phyloP scores from a whole-genome alignment of 345 rosid species.

The Citrus mangshanensis region DNA sequence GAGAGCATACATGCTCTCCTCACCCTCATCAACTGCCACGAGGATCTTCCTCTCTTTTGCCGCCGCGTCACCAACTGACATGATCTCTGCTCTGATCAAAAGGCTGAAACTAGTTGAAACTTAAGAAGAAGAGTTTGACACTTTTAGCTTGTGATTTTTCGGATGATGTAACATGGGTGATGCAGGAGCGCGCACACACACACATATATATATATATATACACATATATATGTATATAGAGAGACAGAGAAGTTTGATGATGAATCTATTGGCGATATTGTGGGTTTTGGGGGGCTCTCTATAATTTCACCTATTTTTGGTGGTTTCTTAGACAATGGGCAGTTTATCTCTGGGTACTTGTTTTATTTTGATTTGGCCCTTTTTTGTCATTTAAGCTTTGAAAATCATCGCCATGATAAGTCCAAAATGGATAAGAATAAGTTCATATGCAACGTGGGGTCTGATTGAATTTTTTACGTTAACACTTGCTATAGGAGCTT shows the following conservation, averaged over 20 bases:
- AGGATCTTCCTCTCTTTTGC: slow-evolving; percentile 36
- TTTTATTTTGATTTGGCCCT: not conserved
- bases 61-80: slow-evolving; percentile 14
- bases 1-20: slow-evolving; percentile 64
- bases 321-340: slow-evolving; percentile 2
- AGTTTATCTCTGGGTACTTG: not conserved
- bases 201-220: not conserved
- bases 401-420: not conserved
- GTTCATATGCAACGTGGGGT: not conserved
- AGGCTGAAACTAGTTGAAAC: not conserved
- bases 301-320: no score
- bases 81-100: not conserved
- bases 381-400: not conserved
- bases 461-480: not conserved
- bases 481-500: not conserved
- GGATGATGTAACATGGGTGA: not conserved
- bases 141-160: not conserved
- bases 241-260: not conserved
- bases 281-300: not conserved
- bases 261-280: slow-evolving; percentile 20
- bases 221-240: no score
- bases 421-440: not conserved
- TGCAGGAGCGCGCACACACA: not conserved
- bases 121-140: not conserved
- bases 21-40: slow-evolving; percentile 62